A percentile compares a stretch with the other conserved stretches of the same genome.
These are phyloP conservation scores for Flaveria floridana DNA, from an alignment of 140 eudicot genomes.

Conservation along the genomic window DNA sequence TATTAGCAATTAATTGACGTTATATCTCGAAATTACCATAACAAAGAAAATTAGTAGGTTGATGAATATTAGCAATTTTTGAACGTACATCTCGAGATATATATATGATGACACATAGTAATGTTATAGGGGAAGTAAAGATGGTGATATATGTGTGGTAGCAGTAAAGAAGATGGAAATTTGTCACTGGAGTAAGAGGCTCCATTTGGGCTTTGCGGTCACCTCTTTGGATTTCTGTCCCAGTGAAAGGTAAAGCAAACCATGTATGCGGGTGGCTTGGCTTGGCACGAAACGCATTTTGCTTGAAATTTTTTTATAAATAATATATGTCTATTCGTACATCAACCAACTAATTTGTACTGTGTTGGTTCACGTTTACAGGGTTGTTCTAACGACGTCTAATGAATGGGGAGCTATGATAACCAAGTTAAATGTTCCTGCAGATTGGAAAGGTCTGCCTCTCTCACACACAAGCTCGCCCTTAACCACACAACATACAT, in stretches of 20 bases:
- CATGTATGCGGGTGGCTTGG: not conserved
- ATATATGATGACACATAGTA: conserved; percentile 8
- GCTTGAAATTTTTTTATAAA: not conserved
- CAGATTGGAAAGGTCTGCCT: conserved; percentile 93
- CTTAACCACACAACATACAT: not conserved
- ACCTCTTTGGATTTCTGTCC: conserved; percentile 87
- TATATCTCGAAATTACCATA: not conserved
- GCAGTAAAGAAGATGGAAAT: conserved; percentile 83
- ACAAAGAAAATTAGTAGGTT: not conserved
- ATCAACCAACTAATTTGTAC: not conserved
- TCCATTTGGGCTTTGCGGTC: conserved; percentile 74
- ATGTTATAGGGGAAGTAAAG: conserved; percentile 80
- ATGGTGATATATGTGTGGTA: conserved; percentile 90
- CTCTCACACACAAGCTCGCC: conserved; percentile 18
- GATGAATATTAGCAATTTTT: not conserved
- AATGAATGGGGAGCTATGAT: conserved; percentile 87
- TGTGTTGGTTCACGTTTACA: conserved; percentile 37
- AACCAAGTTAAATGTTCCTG: conserved; percentile 87
- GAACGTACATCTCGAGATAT: not conserved
- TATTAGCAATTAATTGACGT: not conserved
- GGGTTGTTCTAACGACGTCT: conserved; percentile 84
- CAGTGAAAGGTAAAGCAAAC: conserved; percentile 71
- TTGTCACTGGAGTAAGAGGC: conserved; percentile 86
- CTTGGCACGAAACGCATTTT: not conserved
- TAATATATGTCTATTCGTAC: not conserved